phyloP scores from a whole-genome alignment of 1,284 basidiomycete species.

The Tylopilus sp. region DNA sequence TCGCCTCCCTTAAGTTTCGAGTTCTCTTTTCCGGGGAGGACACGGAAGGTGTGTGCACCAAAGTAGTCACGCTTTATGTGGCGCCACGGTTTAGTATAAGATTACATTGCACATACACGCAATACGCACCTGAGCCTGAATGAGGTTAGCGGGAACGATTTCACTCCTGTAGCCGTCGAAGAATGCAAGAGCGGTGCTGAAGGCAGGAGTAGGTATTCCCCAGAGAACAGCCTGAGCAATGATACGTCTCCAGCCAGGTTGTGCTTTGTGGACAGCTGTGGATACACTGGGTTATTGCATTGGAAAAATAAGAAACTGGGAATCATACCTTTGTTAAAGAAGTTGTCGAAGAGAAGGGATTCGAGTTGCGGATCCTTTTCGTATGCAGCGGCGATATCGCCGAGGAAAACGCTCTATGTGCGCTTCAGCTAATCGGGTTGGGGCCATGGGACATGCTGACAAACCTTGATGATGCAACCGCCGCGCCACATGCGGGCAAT shows the following conservation, averaged over 20 bases:
- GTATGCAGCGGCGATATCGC: conserved; percentile 91
- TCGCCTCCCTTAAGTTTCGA: conserved; percentile 71
- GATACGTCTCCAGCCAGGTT: conserved; percentile 97
- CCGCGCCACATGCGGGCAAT: conserved; percentile 99
- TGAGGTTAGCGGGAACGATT: conserved; percentile 87
- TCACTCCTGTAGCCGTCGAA: conserved; percentile 97
- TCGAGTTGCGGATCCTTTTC: conserved; percentile 83
- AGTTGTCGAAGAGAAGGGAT: conserved; percentile 93
- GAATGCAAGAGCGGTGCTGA: conserved; percentile 96
- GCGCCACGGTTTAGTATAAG: conserved; percentile 32
- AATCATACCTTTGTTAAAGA: conserved; percentile 85
- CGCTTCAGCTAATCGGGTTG: conserved; percentile 4
- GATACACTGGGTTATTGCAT: conserved; percentile 1
- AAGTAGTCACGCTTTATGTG: conserved; percentile 76
- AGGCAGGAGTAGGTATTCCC: conserved; percentile 95
- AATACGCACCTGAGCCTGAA: conserved; percentile 78
- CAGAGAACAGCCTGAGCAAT: conserved; percentile 95
- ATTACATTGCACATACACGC: neutral
- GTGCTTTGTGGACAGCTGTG: conserved; percentile 84
- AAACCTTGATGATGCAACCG: conserved; percentile 95
- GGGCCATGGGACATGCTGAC: conserved; percentile 1
- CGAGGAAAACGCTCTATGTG: conserved; percentile 78
- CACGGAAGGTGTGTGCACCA: conserved; percentile 92
- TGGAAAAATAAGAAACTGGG: neutral
- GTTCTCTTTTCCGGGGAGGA: conserved; percentile 86